Conservation (phyloP, 2,329 filamentous ascomycete species). For the Sclerotiophoma versabilis region DNA sequence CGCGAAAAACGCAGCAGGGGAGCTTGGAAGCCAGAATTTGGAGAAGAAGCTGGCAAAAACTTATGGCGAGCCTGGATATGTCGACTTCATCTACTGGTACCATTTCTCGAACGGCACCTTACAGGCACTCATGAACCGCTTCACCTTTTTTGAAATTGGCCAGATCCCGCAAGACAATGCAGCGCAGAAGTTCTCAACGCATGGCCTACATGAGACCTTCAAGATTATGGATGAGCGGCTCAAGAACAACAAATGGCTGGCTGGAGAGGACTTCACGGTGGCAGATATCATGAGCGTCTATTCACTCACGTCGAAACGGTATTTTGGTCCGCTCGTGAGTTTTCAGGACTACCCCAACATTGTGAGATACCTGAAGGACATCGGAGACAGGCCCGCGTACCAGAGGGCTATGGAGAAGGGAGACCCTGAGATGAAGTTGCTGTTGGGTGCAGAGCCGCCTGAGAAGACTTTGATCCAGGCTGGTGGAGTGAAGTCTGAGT, state of each 20-base stretch:
- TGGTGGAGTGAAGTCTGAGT: conserved; percentile 22
- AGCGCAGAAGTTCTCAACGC: conserved; percentile 12
- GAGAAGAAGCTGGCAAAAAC: conserved; percentile 22
- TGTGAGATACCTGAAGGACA: conserved; percentile 25
- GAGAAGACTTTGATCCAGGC: conserved; percentile 21
- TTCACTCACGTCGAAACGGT: conserved; percentile 65
- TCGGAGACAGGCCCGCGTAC: conserved; percentile 25
- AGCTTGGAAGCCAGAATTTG: conserved; percentile 48
- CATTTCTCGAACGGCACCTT: conserved; percentile 58
- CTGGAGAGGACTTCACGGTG: conserved; percentile 65
- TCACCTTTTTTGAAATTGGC: conserved; percentile 37
- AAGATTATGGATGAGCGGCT: conserved; percentile 58
- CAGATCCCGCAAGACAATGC: conserved; percentile 32
- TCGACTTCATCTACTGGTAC: conserved; percentile 68
- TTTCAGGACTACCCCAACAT: conserved; percentile 27
- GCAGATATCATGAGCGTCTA: conserved; percentile 71
- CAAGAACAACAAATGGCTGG: conserved; percentile 59
- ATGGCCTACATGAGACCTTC: conserved; percentile 50
- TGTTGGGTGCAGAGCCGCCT: conserved; percentile 25
- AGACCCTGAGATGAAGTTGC: conserved; percentile 54
- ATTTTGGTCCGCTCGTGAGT: conserved; percentile 49
- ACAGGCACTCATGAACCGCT: conserved; percentile 43
- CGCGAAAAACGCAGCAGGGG: conserved; percentile 54
- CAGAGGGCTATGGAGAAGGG: conserved; percentile 60
- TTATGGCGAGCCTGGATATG: conserved; percentile 57